A percentile compares a stretch with the other conserved stretches of the same genome.
These are phyloP conservation scores for Arthrocladium fulminans DNA, from an alignment of 2,329 filamentous ascomycete genomes.

Conservation along the genomic window DNA sequence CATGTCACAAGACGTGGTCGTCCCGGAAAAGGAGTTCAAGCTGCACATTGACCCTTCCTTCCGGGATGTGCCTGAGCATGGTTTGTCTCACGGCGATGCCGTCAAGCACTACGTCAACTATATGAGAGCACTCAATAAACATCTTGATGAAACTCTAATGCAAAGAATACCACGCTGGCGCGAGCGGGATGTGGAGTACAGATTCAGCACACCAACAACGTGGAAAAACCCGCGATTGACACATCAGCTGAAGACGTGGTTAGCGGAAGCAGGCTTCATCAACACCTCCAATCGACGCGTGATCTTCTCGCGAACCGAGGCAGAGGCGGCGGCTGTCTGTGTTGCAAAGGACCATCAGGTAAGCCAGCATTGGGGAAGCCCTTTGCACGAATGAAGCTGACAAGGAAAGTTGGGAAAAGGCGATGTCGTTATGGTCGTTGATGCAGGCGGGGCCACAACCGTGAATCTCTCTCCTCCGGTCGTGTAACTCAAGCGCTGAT, in stretches of 20 bases:
- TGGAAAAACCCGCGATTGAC: constrained; percentile 33
- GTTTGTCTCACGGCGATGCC: constrained; percentile 22
- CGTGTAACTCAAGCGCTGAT: too few species aligned
- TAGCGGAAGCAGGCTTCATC: constrained; percentile 26
- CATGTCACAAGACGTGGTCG: neutral
- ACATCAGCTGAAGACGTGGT: constrained; percentile 26
- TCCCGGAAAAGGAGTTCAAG: constrained; percentile 11
- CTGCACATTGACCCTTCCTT: constrained; percentile 11
- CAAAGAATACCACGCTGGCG: constrained; percentile 24
- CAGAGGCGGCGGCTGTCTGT: constrained; percentile 47
- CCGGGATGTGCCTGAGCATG: constrained; percentile 15
- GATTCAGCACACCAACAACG: constrained; percentile 36
- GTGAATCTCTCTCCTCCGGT: too few species aligned
- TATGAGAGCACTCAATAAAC: constrained; percentile 27
- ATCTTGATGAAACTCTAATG: constrained; percentile 25
- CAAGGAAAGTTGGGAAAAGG: constrained; percentile 26
- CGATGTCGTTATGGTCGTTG: constrained; percentile 42
- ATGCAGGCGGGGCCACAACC: constrained; percentile 43
- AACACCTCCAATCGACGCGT: constrained; percentile 29
- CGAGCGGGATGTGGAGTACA: constrained; percentile 28
- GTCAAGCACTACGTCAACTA: constrained; percentile 28
- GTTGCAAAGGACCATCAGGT: constrained; percentile 28
- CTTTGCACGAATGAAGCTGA: too few species aligned
- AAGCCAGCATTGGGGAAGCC: too few species aligned
- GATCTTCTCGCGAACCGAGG: constrained; percentile 43